Base-by-base conservation (phyloP, 208 protist genomes). In the Acanthamoeba lenticulata region DNA sequence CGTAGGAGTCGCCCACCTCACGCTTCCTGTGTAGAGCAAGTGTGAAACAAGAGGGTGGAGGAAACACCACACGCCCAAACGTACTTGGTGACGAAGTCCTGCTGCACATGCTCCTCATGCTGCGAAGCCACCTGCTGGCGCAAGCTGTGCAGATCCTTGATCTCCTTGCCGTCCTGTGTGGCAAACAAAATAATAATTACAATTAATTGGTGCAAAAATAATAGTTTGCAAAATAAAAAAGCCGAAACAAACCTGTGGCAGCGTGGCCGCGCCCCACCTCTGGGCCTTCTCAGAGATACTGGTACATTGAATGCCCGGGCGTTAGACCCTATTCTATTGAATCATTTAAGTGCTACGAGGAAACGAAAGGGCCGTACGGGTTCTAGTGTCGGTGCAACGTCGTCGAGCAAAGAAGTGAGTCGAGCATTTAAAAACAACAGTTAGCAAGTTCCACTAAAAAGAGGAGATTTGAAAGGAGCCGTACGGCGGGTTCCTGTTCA, bases 211-310 rank as follows among this genome's bases (percentile, higher is more conserved):
- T 52, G n/a, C n/a, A n/a, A n/a, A n/a, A n/a, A n/a, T n/a, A n/a
- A n/a, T n/a, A n/a, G n/a, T n/a, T n/a, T n/a, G n/a, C n/a, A n/a
- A 52, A 52, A 52, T 52, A 52, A 52, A 52, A 52, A 52, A 52
- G 45, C 5, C 5, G 15, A 52, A 52, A 52, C 60, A 34, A 69
- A 81, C 72, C 81, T 89, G 81, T 36, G 81, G 81, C 40, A 89
- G 40, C 3, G 81, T 89, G 24, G 81, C 81, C 9, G 81, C 81
- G 27, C 81, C 81, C 81, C 81, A 89, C n/a, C 81, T 55, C 21
- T 89, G 81, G 47, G 57, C 81, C 44, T 55, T 65, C 81, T 89
- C 81, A 7, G 81, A 89, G 38, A 89, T 89, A 32, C 52, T 89
- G 38, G n/a, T n/a, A 32, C 9, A 42, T 47, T 47, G 6, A 36